Evolutionary conservation across 805 yeast genomes (phyloP).

Genomic region (Cyberlindnera maclurae): DNA sequence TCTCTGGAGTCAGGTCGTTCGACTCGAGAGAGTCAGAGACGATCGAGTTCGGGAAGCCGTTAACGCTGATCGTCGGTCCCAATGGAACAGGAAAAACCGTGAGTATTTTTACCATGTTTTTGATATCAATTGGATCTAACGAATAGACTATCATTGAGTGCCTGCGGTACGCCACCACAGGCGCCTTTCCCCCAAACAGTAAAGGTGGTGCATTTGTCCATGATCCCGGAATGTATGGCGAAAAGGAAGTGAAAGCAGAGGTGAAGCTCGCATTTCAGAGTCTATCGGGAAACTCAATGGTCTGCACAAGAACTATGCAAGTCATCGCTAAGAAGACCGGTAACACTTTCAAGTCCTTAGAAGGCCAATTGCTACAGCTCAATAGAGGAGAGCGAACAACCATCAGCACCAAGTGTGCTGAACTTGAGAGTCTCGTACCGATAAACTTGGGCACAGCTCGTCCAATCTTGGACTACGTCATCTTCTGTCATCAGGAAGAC

Average conservation of each 20-base stretch:
- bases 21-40: slow-evolving; percentile 80
- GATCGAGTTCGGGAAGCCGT: slow-evolving; percentile 81
- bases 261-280: slow-evolving; percentile 80
- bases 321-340: slow-evolving; percentile 51
- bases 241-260: slow-evolving; percentile 78
- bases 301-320: slow-evolving; percentile 80
- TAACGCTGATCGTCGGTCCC: slow-evolving; percentile 90
- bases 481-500: slow-evolving; percentile 97
- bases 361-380: slow-evolving; percentile 73
- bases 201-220: slow-evolving; percentile 95
- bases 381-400: slow-evolving; percentile 64
- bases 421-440: slow-evolving; percentile 78
- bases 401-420: slow-evolving; percentile 74
- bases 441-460: slow-evolving; percentile 78
- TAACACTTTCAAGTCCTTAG: slow-evolving; percentile 80
- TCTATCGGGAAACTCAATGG: slow-evolving; percentile 69
- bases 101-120: slow-evolving; percentile 7
- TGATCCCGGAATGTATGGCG: slow-evolving; percentile 78
- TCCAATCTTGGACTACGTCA: slow-evolving; percentile 83
- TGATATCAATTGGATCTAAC: background rate
- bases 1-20: slow-evolving; percentile 87
- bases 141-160: slow-evolving; percentile 80
- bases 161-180: slow-evolving; percentile 88
- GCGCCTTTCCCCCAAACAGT: slow-evolving; percentile 91
- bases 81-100: slow-evolving; percentile 93